Evolutionary conservation across 1,284 basidiomycete genomes (phyloP), one percentile per base, ranked within the genome.

Genomic region (Gymnopus androsaceus): DNA sequence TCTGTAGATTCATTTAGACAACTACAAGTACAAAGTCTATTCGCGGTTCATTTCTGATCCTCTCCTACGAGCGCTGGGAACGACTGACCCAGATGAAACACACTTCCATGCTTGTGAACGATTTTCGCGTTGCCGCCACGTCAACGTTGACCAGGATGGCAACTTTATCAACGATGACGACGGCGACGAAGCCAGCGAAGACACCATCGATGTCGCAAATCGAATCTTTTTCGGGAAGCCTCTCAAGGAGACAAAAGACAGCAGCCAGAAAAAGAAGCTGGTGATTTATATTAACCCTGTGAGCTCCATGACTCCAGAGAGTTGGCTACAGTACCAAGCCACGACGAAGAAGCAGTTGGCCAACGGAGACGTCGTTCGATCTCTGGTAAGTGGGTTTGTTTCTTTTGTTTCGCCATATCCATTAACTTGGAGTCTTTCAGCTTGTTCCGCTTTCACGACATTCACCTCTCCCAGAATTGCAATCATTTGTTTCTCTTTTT

Each of bases 41-140:
- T 72, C 1, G 77, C 78, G 37, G 65, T 84, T 15, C 34, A 45
- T 2, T n/a, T 74, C 74, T 1, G 86, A 94, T 59, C 85, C 86
- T 0, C 84, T 85, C 61, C 75, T 95, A 14, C 74, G 76, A 5
- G 66, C 72, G 0, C 82, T 94, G 55, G 78, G 87, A 15, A 94
- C 92, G 0, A 69, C 69, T 4, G 84, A 94, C 31, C 68, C 77
- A 5, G 64, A 69, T 0, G 69, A 72, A 1, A 90, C 90, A 0
- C 83, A 94, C 0, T 96, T 97, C 65, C 95, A 98, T 66, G 94
- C 94, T 0, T 98, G 95, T 64, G 94, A 97, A 65, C 81, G 91
- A 0, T 87, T 85, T 53, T 77, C 86, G 65, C 82, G 88, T 14
- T 97, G 95, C 66, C 70, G 79, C 3, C 76, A 82, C 54, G 83